These are phyloP conservation scores for Dionaea muscipula DNA, from an alignment of 179 eudicot genomes.

Conservation along the genomic window DNA sequence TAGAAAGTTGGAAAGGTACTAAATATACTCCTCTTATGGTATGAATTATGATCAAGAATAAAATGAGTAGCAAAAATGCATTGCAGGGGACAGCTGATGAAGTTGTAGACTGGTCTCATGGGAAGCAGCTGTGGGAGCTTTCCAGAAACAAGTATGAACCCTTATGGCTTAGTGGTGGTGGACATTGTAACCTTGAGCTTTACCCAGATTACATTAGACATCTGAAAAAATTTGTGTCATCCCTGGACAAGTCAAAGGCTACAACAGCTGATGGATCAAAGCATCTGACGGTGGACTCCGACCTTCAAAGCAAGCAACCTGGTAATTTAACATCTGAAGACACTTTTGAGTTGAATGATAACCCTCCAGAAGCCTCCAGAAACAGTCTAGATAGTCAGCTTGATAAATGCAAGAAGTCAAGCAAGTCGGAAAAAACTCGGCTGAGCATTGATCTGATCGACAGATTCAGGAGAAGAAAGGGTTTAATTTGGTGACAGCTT, in stretches of 20 bases:
- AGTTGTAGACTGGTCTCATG: constrained; percentile 89
- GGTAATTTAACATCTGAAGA: constrained; percentile 26
- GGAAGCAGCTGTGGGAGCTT: constrained; percentile 86
- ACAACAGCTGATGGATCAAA: constrained; percentile 26
- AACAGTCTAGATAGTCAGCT: constrained; percentile 94
- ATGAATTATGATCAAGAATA: too few relatives aligned
- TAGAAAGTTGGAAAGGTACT: too few relatives aligned
- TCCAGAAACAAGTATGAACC: constrained; percentile 81
- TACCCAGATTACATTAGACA: constrained; percentile 80
- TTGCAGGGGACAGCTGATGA: constrained; percentile 91
- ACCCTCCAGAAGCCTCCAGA: constrained; percentile 61
- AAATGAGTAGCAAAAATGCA: neutral
- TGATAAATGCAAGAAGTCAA: constrained; percentile 65
- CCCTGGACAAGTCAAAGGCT: constrained; percentile 46
- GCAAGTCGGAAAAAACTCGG: constrained; percentile 76
- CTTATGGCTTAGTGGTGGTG: constrained; percentile 87
- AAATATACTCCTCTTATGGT: too few relatives aligned
- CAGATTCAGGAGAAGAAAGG: constrained; percentile 49
- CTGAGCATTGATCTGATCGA: constrained; percentile 77
- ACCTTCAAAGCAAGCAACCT: constrained; percentile 26
- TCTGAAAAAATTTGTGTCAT: constrained; percentile 62
- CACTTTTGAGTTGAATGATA: constrained; percentile 27
- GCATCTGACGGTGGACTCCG: constrained; percentile 31
- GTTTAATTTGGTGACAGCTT: constrained; percentile 37
- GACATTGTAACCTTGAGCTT: constrained; percentile 89